These are phyloP conservation scores for Ascochyta rabiei DNA, from an alignment of 2,329 filamentous ascomycete species.

Conservation along the genomic window DNA sequence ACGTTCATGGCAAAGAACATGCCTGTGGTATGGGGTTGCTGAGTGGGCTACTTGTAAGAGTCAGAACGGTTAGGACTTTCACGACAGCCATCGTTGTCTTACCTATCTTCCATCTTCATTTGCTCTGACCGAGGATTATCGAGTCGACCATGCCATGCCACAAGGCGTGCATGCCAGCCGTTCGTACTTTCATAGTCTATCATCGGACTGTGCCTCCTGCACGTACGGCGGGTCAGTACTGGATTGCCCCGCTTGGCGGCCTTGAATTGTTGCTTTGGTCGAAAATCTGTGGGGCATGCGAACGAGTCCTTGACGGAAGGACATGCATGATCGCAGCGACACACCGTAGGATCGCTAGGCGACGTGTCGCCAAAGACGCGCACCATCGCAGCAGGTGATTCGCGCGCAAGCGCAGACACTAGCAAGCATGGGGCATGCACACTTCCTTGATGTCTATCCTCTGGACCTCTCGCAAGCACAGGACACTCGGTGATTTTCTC, in stretches of 20 bases:
- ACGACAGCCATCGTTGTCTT: background rate
- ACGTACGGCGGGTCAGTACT: background rate
- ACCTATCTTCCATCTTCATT: background rate
- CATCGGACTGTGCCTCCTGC: background rate
- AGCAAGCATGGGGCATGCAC: constrained; percentile 7
- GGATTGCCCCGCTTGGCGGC: background rate
- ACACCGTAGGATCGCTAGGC: background rate
- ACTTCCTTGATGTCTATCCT: constrained; percentile 6
- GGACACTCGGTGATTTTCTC: constrained; percentile 5
- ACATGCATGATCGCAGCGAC: constrained; percentile 9
- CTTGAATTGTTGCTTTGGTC: background rate
- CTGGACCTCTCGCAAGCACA: constrained; percentile 2
- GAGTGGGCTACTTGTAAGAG: background rate
- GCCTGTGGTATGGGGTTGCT: background rate
- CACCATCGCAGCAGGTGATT: background rate
- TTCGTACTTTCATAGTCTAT: background rate
- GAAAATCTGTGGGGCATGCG: constrained; percentile 10
- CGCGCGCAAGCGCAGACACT: constrained; percentile 6
- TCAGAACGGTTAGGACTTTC: background rate
- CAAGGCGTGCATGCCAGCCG: background rate
- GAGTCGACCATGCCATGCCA: background rate
- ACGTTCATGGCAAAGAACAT: background rate
- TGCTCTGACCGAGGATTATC: background rate
- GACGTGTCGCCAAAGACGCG: constrained; percentile 7
- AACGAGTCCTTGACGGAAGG: constrained; percentile 12